Percentiles rank a stretch among this genome's conserved stretches.
These are phyloP conservation scores for Schwanniomyces polymorphus DNA, from an alignment of 805 yeast genomes.

Conservation along the genomic window DNA sequence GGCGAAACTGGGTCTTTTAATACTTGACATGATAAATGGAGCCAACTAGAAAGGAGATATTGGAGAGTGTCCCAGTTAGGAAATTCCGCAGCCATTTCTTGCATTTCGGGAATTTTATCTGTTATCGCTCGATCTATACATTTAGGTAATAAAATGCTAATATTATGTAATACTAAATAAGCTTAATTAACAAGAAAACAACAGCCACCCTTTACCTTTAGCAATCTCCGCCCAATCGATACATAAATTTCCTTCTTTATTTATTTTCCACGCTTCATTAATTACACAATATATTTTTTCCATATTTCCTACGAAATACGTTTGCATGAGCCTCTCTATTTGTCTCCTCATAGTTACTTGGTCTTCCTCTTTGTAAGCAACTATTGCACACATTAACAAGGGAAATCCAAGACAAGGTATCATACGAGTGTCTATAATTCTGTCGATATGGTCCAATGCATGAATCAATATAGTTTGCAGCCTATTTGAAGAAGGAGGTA, in stretches of 20 bases:
- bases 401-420: constrained; percentile 17
- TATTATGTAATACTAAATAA: background rate
- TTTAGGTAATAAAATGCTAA: background rate
- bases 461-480: constrained; percentile 10
- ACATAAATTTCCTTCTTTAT: constrained; percentile 11
- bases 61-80: background rate
- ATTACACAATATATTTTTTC: constrained; percentile 13
- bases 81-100: background rate
- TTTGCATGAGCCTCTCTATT: constrained; percentile 10
- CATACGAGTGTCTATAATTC: constrained; percentile 12
- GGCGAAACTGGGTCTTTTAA: too few relatives aligned
- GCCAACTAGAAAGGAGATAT: background rate
- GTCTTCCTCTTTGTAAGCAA: constrained; percentile 17
- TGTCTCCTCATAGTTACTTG: constrained; percentile 13
- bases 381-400: constrained; percentile 24
- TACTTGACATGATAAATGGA: too few relatives aligned
- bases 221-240: constrained; percentile 25
- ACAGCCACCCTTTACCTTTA: constrained; percentile 22
- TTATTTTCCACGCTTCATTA: constrained; percentile 17
- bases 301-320: constrained; percentile 17
- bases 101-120: background rate
- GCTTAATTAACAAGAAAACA: constrained; percentile 1
- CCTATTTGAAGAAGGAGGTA: constrained; percentile 11
- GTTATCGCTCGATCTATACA: background rate
- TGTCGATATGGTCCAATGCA: constrained; percentile 10